Conservation (phyloP, 2,329 filamentous ascomycete genomes). For the Monosporascus sp. region DNA sequence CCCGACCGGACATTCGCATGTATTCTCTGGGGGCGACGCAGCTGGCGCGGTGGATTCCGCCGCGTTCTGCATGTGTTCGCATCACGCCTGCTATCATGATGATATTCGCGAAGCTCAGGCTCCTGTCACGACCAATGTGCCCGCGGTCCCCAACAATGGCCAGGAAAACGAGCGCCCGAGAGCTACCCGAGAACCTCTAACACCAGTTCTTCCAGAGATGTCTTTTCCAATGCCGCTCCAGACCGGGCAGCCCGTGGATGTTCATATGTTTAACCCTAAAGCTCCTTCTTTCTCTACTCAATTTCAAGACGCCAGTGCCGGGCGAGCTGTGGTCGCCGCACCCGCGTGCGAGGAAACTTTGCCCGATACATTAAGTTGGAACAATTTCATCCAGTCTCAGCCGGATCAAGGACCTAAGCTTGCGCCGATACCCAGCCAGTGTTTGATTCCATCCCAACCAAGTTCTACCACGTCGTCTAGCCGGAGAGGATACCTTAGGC, state of each 20-base stretch:
- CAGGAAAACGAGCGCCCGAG: conserved; percentile 51
- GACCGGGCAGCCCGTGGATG: conserved; percentile 36
- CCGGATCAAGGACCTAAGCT: conserved; percentile 27
- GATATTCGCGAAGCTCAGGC: conserved; percentile 30
- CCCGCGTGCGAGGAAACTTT: conserved; percentile 36
- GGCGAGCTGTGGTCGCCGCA: conserved; percentile 20
- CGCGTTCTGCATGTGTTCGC: conserved; percentile 57
- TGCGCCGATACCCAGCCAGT: conserved; percentile 46
- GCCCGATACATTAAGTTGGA: conserved; percentile 53
- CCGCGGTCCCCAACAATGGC: conserved; percentile 18
- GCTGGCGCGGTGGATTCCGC: conserved; percentile 31
- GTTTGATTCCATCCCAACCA: conserved; percentile 45
- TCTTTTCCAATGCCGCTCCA: conserved; percentile 34
- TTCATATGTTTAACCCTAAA: conserved; percentile 29
- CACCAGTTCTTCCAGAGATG: conserved; percentile 41
- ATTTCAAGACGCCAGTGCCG: conserved; percentile 17
- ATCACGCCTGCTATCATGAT: conserved; percentile 59
- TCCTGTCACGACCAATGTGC: conserved; percentile 11
- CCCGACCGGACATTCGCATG: conserved; percentile 19
- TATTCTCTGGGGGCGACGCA: conserved; percentile 12
- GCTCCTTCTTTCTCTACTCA: conserved; percentile 31
- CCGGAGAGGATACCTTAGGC: conserved; percentile 45
- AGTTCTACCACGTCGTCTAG: conserved; percentile 48
- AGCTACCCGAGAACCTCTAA: conserved; percentile 44
- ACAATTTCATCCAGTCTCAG: conserved; percentile 36